These are phyloP conservation scores for Boletellus emodensis DNA, from an alignment of 768 basidiomycete species.

Conservation along the genomic window DNA sequence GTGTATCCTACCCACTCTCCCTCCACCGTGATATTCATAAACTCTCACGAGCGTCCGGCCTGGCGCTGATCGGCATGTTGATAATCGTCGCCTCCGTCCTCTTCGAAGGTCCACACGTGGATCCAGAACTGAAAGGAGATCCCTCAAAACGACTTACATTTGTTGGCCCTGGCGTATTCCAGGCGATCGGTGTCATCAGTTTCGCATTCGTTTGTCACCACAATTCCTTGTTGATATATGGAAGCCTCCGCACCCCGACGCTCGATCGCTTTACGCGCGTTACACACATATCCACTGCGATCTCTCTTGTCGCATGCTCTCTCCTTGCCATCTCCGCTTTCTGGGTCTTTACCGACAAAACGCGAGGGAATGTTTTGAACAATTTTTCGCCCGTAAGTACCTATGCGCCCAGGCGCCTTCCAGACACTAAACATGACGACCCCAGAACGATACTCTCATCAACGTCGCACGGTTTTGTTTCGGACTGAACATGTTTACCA, in stretches of 20 bases:
- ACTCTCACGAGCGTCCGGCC: constrained; percentile 84
- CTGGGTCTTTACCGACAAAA: constrained; percentile 85
- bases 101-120: constrained; percentile 74
- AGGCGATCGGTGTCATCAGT: constrained; percentile 96
- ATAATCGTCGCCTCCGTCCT: constrained; percentile 88
- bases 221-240: constrained; percentile 95
- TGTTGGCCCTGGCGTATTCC: constrained; percentile 78
- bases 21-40: constrained; percentile 98
- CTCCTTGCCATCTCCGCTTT: constrained; percentile 85
- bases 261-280: constrained; percentile 90
- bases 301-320: constrained; percentile 82
- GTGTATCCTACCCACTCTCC: constrained; percentile 91
- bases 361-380: constrained; percentile 94
- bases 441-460: constrained; percentile 78
- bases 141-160: constrained; percentile 70
- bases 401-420: neutral
- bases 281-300: constrained; percentile 84
- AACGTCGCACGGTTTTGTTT: constrained; percentile 94
- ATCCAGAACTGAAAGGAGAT: constrained; percentile 72
- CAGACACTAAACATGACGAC: constrained; percentile 3
- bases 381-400: constrained; percentile 74
- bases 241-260: constrained; percentile 87
- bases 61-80: constrained; percentile 90
- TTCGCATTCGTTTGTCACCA: constrained; percentile 98
- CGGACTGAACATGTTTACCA: constrained; percentile 97